A percentile compares a stretch with the other conserved stretches of the same genome.
phyloP scores from a whole-genome alignment of 768 basidiomycete genomes.

The Dacryopinax spathularia region DNA sequence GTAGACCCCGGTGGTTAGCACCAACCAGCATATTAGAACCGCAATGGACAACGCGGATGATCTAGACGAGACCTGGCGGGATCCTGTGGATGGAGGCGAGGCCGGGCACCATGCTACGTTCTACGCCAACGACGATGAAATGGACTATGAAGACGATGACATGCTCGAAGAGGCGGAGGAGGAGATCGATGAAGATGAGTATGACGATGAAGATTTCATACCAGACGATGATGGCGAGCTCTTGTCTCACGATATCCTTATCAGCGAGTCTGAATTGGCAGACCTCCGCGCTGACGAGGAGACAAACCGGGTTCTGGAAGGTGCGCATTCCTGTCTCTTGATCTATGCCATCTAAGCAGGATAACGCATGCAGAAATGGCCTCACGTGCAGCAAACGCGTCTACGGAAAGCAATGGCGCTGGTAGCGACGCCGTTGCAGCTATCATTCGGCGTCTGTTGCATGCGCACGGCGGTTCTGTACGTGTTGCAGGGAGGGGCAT shows the following conservation, averaged over 20 bases:
- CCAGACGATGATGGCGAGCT: constrained; percentile 1
- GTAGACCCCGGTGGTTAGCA: too few relatives aligned
- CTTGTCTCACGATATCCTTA: background rate
- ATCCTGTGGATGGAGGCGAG: background rate
- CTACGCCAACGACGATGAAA: background rate
- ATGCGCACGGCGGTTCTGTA: background rate
- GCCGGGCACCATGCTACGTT: constrained; percentile 7
- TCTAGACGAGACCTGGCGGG: background rate
- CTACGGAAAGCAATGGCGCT: background rate
- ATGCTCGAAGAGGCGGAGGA: constrained; percentile 16
- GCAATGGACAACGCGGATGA: too few relatives aligned
- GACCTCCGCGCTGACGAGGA: background rate
- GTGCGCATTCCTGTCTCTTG: background rate
- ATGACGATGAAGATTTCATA: constrained; percentile 20
- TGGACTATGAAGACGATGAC: constrained; percentile 11
- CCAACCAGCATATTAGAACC: too few relatives aligned
- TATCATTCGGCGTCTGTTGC: background rate
- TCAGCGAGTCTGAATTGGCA: background rate
- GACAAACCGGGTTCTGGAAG: background rate
- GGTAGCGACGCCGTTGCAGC: background rate
- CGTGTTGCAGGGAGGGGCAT: background rate
- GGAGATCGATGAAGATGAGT: constrained; percentile 14
- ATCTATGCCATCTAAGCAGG: background rate
- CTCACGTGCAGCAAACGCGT: background rate
- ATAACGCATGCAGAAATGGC: background rate